Percentiles rank a stretch among this genome's conserved stretches.
Conservation (phyloP, 2,329 filamentous ascomycete genomes). For the Nakataea oryzae region DNA sequence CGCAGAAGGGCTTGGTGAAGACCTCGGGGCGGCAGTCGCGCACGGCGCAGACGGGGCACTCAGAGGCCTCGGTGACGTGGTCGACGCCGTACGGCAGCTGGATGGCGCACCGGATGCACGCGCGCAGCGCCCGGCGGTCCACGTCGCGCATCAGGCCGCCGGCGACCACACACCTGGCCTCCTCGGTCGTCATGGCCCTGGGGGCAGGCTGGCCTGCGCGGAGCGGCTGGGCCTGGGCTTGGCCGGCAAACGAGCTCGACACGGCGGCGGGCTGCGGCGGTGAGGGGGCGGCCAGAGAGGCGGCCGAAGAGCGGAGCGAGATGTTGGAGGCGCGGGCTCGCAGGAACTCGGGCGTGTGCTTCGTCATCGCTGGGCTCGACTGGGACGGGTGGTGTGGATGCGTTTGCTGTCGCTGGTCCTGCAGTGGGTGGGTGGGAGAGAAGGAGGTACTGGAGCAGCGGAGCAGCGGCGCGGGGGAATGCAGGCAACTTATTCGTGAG, state of each 20-base stretch:
- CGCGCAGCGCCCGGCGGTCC: background rate
- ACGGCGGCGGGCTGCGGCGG: background rate
- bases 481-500: background rate
- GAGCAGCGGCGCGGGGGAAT: background rate
- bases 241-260: background rate
- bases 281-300: conserved; percentile 4
- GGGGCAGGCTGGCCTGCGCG: too few relatives aligned
- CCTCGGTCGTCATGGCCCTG: background rate
- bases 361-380: conserved; percentile 25
- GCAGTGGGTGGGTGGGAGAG: background rate
- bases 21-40: conserved; percentile 41
- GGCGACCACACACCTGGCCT: background rate
- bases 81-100: conserved; percentile 20
- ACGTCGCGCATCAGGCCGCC: background rate
- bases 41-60: conserved; percentile 26
- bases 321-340: conserved; percentile 31
- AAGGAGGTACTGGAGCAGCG: background rate
- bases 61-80: conserved; percentile 7
- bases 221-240: too few relatives aligned
- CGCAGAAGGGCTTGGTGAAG: conserved; percentile 75
- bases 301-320: conserved; percentile 29
- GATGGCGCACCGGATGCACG: conserved; percentile 21
- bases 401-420: background rate
- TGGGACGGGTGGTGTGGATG: background rate
- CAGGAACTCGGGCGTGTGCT: conserved; percentile 31